Conservation (phyloP, 345 rosid genomes). For the Chamaenerion angustifolium region DNA sequence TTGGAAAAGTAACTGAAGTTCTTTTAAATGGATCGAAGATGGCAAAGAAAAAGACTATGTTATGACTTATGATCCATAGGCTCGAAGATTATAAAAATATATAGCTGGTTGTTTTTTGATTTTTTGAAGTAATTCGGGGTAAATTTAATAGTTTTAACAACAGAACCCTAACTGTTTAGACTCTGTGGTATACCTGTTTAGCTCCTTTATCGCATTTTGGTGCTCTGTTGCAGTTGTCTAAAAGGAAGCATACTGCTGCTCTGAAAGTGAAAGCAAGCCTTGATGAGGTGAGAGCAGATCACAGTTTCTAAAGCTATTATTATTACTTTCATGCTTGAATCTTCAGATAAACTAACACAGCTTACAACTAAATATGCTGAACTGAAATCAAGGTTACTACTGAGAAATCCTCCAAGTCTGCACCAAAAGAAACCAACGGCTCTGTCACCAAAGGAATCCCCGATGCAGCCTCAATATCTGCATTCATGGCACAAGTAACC, state of each 20-base stretch:
- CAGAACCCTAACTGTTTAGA: too few relatives aligned
- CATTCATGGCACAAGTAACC: slow-evolving; percentile 74
- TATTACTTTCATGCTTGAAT: neutral
- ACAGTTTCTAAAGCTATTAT: neutral
- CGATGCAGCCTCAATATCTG: slow-evolving; percentile 41
- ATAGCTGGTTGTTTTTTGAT: too few relatives aligned
- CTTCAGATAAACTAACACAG: neutral
- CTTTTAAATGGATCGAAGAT: too few relatives aligned
- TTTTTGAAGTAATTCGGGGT: too few relatives aligned
- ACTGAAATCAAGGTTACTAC: slow-evolving; percentile 27
- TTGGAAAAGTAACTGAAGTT: too few relatives aligned
- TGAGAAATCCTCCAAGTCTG: slow-evolving; percentile 39
- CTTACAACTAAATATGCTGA: too few relatives aligned
- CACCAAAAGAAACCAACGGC: slow-evolving; percentile 7
- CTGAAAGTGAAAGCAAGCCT: slow-evolving; percentile 36
- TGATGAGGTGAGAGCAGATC: slow-evolving; percentile 39
- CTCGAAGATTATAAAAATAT: too few relatives aligned
- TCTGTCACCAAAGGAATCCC: slow-evolving; percentile 23
- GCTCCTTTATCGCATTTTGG: neutral
- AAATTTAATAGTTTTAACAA: too few relatives aligned
- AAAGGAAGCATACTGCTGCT: slow-evolving; percentile 25
- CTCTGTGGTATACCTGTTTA: neutral
- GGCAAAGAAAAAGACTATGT: too few relatives aligned
- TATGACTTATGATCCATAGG: too few relatives aligned
- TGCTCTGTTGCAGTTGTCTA: slow-evolving; percentile 23